Conservation (phyloP, 2,329 filamentous ascomycete genomes). For the Sordariomycetes sp. region DNA sequence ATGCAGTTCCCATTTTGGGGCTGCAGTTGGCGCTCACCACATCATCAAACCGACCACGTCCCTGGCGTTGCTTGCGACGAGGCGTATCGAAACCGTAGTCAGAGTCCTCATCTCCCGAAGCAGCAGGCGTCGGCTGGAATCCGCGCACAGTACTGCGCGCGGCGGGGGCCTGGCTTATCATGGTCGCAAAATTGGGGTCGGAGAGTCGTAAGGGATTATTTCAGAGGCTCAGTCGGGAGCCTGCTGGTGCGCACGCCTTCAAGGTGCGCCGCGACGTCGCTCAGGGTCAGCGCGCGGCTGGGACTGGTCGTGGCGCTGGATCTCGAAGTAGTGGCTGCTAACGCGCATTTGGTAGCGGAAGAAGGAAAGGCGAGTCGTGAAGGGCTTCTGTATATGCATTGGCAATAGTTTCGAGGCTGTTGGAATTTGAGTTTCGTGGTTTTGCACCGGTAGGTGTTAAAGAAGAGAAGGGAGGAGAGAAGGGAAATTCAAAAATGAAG, state of each 20-base stretch:
- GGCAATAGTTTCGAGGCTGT: constrained; percentile 11
- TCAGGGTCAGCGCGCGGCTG: constrained; percentile 48
- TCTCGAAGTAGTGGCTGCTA: constrained; percentile 38
- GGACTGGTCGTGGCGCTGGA: constrained; percentile 38
- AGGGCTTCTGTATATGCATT: constrained; percentile 48
- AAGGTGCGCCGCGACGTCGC: constrained; percentile 46
- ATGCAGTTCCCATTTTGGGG: constrained; percentile 42
- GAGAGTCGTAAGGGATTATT: neutral
- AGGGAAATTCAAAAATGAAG: constrained; percentile 1
- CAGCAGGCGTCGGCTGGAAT: constrained; percentile 43
- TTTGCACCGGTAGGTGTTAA: constrained; percentile 5
- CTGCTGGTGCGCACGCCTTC: constrained; percentile 11
- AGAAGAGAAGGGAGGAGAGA: constrained; percentile 3
- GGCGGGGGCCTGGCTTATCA: constrained; percentile 37
- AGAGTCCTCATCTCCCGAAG: constrained; percentile 50
- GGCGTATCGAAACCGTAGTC: constrained; percentile 35
- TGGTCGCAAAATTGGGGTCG: constrained; percentile 12
- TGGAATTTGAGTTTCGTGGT: neutral
- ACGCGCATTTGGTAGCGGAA: constrained; percentile 50
- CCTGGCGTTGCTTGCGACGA: constrained; percentile 25
- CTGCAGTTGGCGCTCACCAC: constrained; percentile 56
- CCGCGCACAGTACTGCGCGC: constrained; percentile 48
- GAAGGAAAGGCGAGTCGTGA: constrained; percentile 34
- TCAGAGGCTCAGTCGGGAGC: neutral
- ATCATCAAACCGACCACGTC: constrained; percentile 38